Percentiles rank a stretch among this genome's conserved stretches.
These are phyloP conservation scores for Amniculicola lignicola DNA, from an alignment of 495 filamentous ascomycete genomes.

Conservation along the genomic window DNA sequence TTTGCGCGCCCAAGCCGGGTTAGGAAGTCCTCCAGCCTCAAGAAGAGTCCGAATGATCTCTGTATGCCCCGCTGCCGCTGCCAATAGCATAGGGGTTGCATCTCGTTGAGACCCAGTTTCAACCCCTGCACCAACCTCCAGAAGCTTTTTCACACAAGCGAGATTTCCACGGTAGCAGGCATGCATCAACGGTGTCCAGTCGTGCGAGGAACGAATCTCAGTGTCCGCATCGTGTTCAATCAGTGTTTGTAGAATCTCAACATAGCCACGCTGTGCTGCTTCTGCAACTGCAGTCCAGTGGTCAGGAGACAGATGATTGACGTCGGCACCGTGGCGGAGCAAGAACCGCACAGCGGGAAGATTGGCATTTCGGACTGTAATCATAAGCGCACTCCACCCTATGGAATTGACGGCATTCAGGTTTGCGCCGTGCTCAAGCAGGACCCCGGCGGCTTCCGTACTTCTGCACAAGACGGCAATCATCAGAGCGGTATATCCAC, in stretches of 20 bases:
- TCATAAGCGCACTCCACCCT: constrained; percentile 8
- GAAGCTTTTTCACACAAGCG: neutral
- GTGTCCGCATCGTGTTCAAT: neutral
- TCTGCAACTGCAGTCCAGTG: constrained; percentile 13
- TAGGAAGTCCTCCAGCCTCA: neutral
- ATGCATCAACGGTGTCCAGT: constrained; percentile 16
- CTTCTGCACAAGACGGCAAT: neutral
- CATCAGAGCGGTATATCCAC: constrained; percentile 4
- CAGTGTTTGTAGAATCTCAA: neutral
- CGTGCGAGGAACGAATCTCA: constrained; percentile 6
- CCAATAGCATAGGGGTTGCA: constrained; percentile 7
- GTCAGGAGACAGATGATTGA: constrained; percentile 15
- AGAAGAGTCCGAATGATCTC: neutral
- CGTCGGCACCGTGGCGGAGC: constrained; percentile 12
- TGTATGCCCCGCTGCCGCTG: neutral
- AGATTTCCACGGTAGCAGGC: constrained; percentile 6
- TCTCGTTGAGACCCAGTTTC: constrained; percentile 5
- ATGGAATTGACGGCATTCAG: constrained; percentile 5
- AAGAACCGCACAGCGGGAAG: constrained; percentile 1
- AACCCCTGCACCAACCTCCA: constrained; percentile 1
- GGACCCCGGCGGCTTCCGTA: neutral
- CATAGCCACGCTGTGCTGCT: constrained; percentile 1
- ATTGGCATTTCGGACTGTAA: neutral
- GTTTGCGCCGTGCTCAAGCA: constrained; percentile 8
- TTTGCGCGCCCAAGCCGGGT: neutral